Evolutionary conservation across 371 early-diverging fungal species (phyloP), one percentile per base, ranked within the genome.

Genomic region (Mortierella sp.): DNA sequence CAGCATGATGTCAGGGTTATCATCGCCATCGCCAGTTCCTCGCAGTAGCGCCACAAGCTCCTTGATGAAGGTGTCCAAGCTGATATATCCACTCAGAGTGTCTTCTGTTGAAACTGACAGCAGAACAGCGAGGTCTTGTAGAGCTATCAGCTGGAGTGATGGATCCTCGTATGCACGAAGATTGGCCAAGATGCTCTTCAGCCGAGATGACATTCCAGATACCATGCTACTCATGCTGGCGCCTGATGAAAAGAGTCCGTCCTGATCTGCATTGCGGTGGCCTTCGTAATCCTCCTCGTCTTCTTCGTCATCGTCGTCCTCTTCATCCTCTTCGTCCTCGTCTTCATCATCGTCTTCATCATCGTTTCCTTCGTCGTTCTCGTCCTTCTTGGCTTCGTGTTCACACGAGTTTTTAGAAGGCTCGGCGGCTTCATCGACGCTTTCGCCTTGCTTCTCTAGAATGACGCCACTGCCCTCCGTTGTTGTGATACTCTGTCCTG

Each of bases 1-100:
- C 16, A 96, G 78, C 88, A 93, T 90, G 27, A 91, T 79, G 48
- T 94, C 94, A 3, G 93, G 89, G 51, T 88, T 88, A 43, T 82
- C 80, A 23, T 82, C 82, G 9, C 80, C 80, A 43, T 79, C 79
- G 10, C 80, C 82, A 12, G 53, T 52, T 8, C 88, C 87, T 30
- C 82, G 83, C 80, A 89, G 82, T 28, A 88, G 80, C 9, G 78
- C 61, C 23, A 89, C 87, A 12, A 89, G 66, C 67, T 84, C 85
- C 61, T 84, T 88, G 54, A 82, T 82, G 55, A 89, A 85, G 26
- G 83, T 74, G 48, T 87, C 86, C 23, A 80, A 68, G 23, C 84
- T 82, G 45, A 92, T 84, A 54, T 79, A 83, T 28, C 83, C 89
- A 39, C 82, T 82, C 57, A 88, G 66, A 45, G 71, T 88, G 12